Conservation (phyloP, 83 land plant genomes). For the Diphasiastrum complanatum region DNA sequence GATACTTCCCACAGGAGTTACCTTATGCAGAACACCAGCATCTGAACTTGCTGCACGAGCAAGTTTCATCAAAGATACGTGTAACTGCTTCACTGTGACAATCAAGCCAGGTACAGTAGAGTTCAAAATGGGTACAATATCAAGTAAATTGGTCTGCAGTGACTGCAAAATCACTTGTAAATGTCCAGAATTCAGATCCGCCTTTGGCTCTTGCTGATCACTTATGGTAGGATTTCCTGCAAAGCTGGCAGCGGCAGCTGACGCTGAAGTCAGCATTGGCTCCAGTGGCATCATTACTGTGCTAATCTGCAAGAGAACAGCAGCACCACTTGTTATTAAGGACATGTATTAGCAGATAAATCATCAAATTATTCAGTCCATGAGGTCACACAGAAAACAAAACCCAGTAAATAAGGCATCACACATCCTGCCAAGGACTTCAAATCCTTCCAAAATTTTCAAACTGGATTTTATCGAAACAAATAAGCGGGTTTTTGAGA, state of each 20-base stretch:
- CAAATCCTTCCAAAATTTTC: too few species aligned
- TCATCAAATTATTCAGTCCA: background rate
- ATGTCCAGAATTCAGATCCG: constrained; percentile 44
- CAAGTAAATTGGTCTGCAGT: constrained; percentile 45
- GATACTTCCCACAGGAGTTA: too few species aligned
- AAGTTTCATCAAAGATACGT: constrained; percentile 56
- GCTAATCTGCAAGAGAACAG: constrained; percentile 43
- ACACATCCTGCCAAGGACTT: too few species aligned
- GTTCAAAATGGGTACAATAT: constrained; percentile 44
- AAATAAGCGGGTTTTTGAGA: too few species aligned
- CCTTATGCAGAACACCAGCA: constrained; percentile 93
- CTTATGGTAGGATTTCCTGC: constrained; percentile 7
- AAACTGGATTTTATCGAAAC: too few species aligned
- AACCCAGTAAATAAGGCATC: too few species aligned
- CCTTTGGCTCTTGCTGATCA: background rate
- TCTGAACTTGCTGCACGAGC: constrained; percentile 77
- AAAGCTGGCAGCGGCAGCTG: constrained; percentile 34
- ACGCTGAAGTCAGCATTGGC: constrained; percentile 57
- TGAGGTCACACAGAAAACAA: too few species aligned
- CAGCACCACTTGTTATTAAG: too few species aligned
- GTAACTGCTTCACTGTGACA: constrained; percentile 49
- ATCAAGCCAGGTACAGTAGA: constrained; percentile 52
- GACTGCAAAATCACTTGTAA: constrained; percentile 67
- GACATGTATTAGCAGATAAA: background rate
- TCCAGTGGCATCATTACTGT: constrained; percentile 70